phyloP scores from a whole-genome alignment of 2,329 filamentous ascomycete species.

The Colletotrichum neosansevieriae region DNA sequence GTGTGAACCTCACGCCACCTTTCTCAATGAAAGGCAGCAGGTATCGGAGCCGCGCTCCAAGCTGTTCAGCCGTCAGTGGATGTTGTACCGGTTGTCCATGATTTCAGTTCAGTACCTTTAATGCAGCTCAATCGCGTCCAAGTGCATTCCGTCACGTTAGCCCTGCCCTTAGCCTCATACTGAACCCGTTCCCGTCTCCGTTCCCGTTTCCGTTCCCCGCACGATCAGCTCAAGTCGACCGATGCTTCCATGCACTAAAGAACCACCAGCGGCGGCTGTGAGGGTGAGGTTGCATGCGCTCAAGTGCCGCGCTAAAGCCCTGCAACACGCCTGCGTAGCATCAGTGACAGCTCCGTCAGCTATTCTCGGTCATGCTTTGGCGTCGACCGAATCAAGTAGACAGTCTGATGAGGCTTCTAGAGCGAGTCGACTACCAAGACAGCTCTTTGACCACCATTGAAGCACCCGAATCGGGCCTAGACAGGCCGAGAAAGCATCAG shows the following conservation, averaged over 20 bases:
- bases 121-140: neutral
- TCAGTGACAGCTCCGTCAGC: constrained; percentile 1
- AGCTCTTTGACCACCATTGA: neutral
- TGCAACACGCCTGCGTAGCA: constrained; percentile 7
- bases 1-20: constrained; percentile 1
- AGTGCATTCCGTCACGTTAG: neutral
- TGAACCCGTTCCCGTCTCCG: neutral
- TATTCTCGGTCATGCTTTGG: neutral
- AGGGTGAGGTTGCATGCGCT: constrained; percentile 28
- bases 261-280: neutral
- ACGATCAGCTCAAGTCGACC: constrained; percentile 17
- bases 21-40: neutral
- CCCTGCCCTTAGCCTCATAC: constrained; percentile 7
- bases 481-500: constrained; percentile 1
- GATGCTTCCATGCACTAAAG: neutral
- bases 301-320: constrained; percentile 25
- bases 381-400: neutral
- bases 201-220: constrained; percentile 22
- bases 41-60: neutral
- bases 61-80: neutral
- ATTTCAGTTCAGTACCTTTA: constrained; percentile 6
- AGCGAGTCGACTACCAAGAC: neutral
- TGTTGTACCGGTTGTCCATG: constrained; percentile 1
- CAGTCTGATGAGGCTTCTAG: neutral
- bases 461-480: constrained; percentile 30